These are phyloP conservation scores for Dioscorea dumetorum DNA, from an alignment of 106 monocot species.

Conservation along the genomic window DNA sequence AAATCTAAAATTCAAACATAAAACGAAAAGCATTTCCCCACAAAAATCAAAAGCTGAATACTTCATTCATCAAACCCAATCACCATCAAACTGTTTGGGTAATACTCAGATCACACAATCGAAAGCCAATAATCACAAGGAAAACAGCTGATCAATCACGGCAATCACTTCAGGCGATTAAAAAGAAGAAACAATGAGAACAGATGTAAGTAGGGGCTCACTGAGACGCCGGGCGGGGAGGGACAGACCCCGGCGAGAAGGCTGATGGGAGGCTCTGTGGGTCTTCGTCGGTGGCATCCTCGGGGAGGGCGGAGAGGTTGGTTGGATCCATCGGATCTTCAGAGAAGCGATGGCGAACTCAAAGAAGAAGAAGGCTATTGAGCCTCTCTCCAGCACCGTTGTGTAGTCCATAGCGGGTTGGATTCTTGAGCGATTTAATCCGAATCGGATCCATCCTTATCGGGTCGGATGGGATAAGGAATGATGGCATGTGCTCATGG, in stretches of 20 bases:
- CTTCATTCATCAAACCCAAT: background rate
- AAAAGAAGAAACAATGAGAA: background rate
- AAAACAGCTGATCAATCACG: background rate
- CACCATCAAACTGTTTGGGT: no score
- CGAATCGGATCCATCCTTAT: no score
- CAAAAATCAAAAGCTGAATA: background rate
- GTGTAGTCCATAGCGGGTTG: no score
- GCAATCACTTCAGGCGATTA: background rate
- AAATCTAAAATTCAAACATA: background rate
- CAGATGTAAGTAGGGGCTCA: background rate
- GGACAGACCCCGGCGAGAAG: conserved; percentile 5
- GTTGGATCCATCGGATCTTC: background rate
- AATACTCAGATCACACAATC: background rate
- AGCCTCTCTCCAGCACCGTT: no score
- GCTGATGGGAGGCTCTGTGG: conserved; percentile 2
- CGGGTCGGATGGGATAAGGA: no score
- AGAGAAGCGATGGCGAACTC: no score
- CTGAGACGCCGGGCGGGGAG: conserved; percentile 14
- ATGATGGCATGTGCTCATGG: no score
- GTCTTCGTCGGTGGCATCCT: background rate
- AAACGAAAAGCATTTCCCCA: background rate
- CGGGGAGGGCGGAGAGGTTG: background rate
- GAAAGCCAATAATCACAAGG: background rate
- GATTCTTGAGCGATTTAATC: no score
- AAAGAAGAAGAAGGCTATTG: no score